Base-by-base conservation (phyloP, 306 rosid genomes). In the Cucurbita maxima region DNA sequence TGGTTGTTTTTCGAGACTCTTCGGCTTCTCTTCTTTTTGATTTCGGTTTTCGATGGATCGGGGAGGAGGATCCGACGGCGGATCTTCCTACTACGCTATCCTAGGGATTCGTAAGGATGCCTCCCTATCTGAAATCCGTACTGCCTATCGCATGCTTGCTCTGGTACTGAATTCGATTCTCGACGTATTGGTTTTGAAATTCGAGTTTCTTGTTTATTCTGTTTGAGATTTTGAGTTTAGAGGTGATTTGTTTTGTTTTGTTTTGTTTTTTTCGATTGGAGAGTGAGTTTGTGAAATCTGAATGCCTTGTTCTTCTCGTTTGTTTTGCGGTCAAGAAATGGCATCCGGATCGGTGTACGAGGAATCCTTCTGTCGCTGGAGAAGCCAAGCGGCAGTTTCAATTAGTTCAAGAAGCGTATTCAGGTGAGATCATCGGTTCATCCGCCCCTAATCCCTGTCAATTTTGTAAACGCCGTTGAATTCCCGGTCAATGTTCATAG, bases 61-160 rank as follows among this genome's bases (percentile, higher is more conserved):
- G 60, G 90, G 83, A 73, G 96, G 89, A 85, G 91, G 88, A 77
- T 87, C 92, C 89, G 73, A 22, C 58, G 88, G 59, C 71, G 88
- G 95, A 80, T 87, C 97, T 81, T 84, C 86, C 86, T 95, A 89
- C 83, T 95, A 91, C 77, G 45, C 99, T 58, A 77, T 95, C 51
- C 91, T 95, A 4, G 97, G 96, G 57, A 91, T 91, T 79, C 87
- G 87, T 56, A 84, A 78, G 77, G 92, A 91, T 37, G 91, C 97
- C 76, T 95, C 99, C 83, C 81, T 76, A 89, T 88, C 96, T 30
- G 99, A 91, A 67, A 75, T 95, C 58, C 97, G 97, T 77, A 59
- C 91, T 7, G 97, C 99, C 1, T 95, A 95, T 68, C 96, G 96
- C 40, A 91, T 82, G 60, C 99, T 95, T 62, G 99, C 99, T 14